Conservation (phyloP, 2,329 filamentous ascomycete species). For the Fusarium udum region DNA sequence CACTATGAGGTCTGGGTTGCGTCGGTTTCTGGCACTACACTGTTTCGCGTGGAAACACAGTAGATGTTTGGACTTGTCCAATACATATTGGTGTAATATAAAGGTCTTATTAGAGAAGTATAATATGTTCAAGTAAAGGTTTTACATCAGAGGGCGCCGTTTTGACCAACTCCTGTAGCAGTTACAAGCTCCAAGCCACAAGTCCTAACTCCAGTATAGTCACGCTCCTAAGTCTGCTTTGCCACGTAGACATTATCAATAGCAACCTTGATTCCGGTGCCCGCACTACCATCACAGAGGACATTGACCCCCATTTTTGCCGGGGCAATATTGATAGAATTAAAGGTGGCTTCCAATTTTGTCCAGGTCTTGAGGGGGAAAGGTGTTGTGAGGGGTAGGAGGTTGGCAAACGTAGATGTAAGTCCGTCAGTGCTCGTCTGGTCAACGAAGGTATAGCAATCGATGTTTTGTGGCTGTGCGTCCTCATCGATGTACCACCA, state of each 20-base stretch:
- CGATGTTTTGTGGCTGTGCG: neutral
- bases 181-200: too few species aligned
- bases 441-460: neutral
- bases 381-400: rapidly evolving
- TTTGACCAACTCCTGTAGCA: too few species aligned
- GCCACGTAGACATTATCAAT: neutral
- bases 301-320: neutral
- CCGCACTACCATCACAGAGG: rapidly evolving
- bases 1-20: too few species aligned
- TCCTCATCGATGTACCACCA: neutral
- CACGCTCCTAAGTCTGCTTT: neutral
- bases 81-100: too few species aligned
- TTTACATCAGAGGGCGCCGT: too few species aligned
- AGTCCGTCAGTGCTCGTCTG: neutral
- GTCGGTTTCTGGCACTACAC: too few species aligned
- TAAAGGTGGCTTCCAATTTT: neutral
- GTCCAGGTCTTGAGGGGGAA: neutral
- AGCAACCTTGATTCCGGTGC: neutral
- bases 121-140: too few species aligned
- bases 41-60: too few species aligned
- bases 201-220: too few species aligned
- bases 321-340: neutral
- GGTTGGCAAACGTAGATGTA: neutral
- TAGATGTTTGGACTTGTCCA: too few species aligned
- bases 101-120: too few species aligned